Base-by-base conservation (phyloP, 371 early-diverging fungal species). In the Circinella minor region DNA sequence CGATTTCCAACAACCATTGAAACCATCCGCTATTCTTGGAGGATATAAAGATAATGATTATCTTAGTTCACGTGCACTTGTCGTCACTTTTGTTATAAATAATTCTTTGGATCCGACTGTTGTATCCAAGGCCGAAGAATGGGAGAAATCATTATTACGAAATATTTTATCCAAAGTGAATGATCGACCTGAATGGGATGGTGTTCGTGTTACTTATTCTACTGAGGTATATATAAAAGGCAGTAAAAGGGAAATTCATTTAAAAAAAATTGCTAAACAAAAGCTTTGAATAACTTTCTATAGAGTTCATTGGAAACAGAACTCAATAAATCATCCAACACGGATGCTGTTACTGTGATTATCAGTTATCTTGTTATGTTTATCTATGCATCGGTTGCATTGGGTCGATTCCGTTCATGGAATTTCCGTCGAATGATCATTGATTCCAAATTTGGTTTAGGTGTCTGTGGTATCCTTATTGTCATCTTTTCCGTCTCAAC, bases 331-430 rank as follows among this genome's bases (percentile, higher is more conserved):
- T 90, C 91, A 0, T 86, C 88, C 59, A 88, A 90, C 62, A 89
- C 92, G 0, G 91, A 93, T 71, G 79, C 86, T 7, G 71, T 73
- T 9, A 92, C 92, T 0, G 86, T 93, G 11, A 69, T 86, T 14
- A 74, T 92, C 55, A 87, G 88, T 43, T 93, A 93, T 63, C 39
- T 92, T 17, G 86, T 83, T 55, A 93, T 93, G 93, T 91, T 93
- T 69, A 63, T 90, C 34, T 93, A 93, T 74, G 92, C 90, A 3
- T 90, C 91, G 0, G 27, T 91, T 18, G 89, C 93, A 2, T 77
- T 93, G 17, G 91, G 92, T 18, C 79, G 84, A 13, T 74, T 84
- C 34, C 55, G 73, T 3, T 77, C 80, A 0, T 71, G 81, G 57
- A 81, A 84, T n/a, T 67, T 76, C 3, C 83, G 88, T 15, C 86